Base-by-base conservation (phyloP, 2,329 filamentous ascomycete species). In the Stagonosporopsis tanaceti region DNA sequence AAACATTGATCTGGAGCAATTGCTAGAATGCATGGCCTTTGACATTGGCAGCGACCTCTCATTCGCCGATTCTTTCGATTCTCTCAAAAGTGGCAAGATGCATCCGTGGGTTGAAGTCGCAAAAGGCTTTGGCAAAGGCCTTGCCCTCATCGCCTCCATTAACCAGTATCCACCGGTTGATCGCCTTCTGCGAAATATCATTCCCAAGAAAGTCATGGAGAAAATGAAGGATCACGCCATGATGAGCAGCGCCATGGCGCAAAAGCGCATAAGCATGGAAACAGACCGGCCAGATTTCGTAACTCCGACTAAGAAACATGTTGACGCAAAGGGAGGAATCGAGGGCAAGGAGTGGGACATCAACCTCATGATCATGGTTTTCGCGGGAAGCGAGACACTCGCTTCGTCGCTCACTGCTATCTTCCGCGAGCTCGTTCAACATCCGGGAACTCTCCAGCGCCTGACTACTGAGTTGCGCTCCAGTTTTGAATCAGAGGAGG, bases 11-110 rank as follows among this genome's bases (percentile, higher is more conserved):
- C 41, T 73, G 1, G 53, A 51, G 4, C 40, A 63, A 1, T 60
- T 67, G 56, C 45, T 69, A 9, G 63, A 64, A 22, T 65, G 52
- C 17, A 37, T 68, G 8, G 69, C 61, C 4, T 72, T 72, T 32
- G 70, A 73, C 17, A 62, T 73, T 1, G 61, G 66, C 50, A 79
- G 79, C 20, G 80, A 82, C 61, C 75, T 85, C 20, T 80, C 83
- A 0, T 85, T 85, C 59, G 83, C 82, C 0, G 78, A 81, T 15
- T 78, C 81, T 1, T 81, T 80, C 44, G 66, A 70, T 15, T 78
- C 76, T 41, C 61, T 82, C 2, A 61, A 71, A 25, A 67, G 69
- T 4, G 68, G 65, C 2, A 65, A 73, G 12, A 73, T 73, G 22
- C 75, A 80, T 57, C 70, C 72, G 6, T 81, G 77, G 76, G 75